phyloP scores from a whole-genome alignment of 768 basidiomycete genomes.

The Pisolithus microcarpus region DNA sequence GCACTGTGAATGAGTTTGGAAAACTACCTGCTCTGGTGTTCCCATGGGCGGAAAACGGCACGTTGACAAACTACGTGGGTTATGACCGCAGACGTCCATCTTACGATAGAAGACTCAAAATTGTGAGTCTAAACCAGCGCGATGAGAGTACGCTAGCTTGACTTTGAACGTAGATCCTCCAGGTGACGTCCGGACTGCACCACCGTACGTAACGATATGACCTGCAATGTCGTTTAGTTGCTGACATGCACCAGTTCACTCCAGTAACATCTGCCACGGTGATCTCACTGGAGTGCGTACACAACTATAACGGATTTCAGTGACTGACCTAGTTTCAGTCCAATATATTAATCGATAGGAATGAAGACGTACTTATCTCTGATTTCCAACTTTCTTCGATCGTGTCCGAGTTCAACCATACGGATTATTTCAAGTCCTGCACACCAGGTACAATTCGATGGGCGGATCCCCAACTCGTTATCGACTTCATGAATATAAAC shows the following conservation, averaged over 20 bases:
- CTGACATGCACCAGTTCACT: conserved; percentile 3
- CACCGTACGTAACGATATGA: conserved; percentile 27
- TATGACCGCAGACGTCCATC: background rate
- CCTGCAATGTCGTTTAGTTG: background rate
- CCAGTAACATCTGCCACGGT: conserved; percentile 1
- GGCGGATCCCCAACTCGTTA: conserved; percentile 14
- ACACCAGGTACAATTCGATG: conserved; percentile 9
- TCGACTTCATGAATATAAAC: background rate
- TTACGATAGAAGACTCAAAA: background rate
- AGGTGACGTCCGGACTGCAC: conserved; percentile 33
- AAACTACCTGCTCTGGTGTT: conserved; percentile 17
- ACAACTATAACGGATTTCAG: background rate
- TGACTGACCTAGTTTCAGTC: conserved; percentile 1
- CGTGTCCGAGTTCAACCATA: conserved; percentile 29
- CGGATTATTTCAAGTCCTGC: conserved; percentile 12
- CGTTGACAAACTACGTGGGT: conserved; percentile 14
- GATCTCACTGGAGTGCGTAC: conserved; percentile 6
- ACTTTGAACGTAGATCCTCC: conserved; percentile 3
- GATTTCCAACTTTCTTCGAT: conserved; percentile 41
- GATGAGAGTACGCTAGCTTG: background rate
- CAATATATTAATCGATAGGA: conserved; percentile 3
- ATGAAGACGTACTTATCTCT: conserved; percentile 8
- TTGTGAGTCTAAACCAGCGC: background rate
- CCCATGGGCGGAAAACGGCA: conserved; percentile 23
- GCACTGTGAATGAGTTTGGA: conserved; percentile 15